Conservation (phyloP, 1,139 yeast species). For the Kodamaea sp. region DNA sequence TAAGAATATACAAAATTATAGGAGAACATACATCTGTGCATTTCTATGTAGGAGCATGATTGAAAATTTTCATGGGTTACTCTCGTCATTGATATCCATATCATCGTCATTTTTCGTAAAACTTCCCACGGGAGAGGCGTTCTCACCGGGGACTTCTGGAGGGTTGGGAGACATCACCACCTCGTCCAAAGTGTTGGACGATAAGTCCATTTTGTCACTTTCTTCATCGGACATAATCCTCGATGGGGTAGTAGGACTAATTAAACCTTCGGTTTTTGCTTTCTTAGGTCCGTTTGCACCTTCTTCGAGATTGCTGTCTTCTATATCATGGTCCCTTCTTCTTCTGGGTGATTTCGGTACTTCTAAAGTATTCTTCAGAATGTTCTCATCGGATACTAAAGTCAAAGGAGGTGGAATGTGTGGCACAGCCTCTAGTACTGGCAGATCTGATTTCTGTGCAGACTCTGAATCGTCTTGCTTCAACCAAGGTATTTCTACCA, state of each 20-base stretch:
- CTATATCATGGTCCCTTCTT: conserved; percentile 7
- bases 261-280: conserved; percentile 2
- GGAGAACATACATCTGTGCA: too few species aligned
- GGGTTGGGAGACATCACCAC: conserved; percentile 5
- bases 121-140: conserved; percentile 1
- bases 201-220: conserved; percentile 16
- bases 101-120: conserved; percentile 1
- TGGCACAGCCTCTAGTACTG: not conserved
- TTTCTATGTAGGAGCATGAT: too few species aligned
- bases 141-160: not conserved
- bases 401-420: conserved; percentile 1
- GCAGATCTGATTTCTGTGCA: not conserved
- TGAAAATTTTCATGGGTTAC: too few species aligned
- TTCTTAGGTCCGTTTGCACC: conserved; percentile 5
- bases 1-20: too few species aligned
- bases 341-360: conserved; percentile 8
- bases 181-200: conserved; percentile 12
- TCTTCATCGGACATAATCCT: conserved; percentile 4
- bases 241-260: conserved; percentile 9
- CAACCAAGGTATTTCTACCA: conserved; percentile 52
- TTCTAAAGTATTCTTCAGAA: conserved; percentile 7
- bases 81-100: conserved; percentile 1
- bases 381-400: conserved; percentile 1
- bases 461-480: conserved; percentile 18
- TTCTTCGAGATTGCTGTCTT: conserved; percentile 7